Percentiles rank a stretch among this genome's conserved stretches.
phyloP scores from a whole-genome alignment of 495 filamentous ascomycete genomes.

The Tirmania nivea region DNA sequence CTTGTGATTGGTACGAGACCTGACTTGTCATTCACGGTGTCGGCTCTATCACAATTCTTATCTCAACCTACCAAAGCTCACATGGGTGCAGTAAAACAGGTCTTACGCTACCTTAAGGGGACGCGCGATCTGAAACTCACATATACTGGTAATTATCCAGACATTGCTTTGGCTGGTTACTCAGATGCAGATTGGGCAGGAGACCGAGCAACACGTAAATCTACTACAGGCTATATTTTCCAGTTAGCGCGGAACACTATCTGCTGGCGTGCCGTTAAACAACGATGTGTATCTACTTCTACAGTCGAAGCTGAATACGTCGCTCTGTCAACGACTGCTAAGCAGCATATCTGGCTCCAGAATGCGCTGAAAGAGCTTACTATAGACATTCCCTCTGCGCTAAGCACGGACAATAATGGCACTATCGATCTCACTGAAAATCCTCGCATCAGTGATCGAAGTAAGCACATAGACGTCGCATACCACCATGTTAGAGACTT shows the following conservation, averaged over 20 bases:
- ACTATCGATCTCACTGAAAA: neutral
- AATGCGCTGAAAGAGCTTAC: neutral
- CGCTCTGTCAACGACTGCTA: neutral
- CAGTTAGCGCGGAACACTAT: neutral
- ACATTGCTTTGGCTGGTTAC: neutral
- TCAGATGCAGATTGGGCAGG: slow-evolving; percentile 1
- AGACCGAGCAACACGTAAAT: neutral
- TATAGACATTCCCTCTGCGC: neutral
- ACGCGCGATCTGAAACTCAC: neutral
- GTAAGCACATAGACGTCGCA: neutral
- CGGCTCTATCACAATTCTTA: slow-evolving; percentile 2
- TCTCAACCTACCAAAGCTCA: neutral
- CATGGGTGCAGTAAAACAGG: neutral
- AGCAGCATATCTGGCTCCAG: slow-evolving; percentile 4
- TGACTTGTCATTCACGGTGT: slow-evolving; percentile 5
- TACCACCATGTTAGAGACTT: neutral
- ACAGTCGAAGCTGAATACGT: slow-evolving; percentile 4
- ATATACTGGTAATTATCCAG: neutral
- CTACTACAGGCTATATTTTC: slow-evolving; percentile 3
- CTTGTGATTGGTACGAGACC: slow-evolving; percentile 4
- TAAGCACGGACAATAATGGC: neutral
- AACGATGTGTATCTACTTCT: slow-evolving; percentile 1
- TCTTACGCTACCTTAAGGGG: slow-evolving; percentile 1
- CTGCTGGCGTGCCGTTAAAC: neutral
- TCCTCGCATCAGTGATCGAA: neutral